Evolutionary conservation across 139 green algal species (phyloP), one percentile per base, ranked within the genome.

Genomic region (Yamagishiella unicocca): DNA sequence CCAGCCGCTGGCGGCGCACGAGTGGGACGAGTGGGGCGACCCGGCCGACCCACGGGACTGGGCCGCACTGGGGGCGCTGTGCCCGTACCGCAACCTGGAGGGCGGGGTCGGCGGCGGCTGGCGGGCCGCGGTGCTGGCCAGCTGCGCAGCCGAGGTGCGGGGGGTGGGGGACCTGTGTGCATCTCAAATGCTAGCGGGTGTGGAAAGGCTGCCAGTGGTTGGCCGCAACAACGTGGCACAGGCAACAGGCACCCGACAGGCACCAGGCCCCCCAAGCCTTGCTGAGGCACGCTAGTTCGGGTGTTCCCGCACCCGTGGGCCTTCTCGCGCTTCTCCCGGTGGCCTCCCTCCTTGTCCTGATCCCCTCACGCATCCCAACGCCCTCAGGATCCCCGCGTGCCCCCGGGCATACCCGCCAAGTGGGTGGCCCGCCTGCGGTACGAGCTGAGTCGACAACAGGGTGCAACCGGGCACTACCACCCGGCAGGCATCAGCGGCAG

Each of bases 11-110:
- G 76, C 91, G n/a, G 86, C 84, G 50, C 93, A 95, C 78, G 94
- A 96, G 87, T 89, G 84, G 31, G 93, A 93, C 29, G 94, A 96
- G 79, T 96, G 94, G 94, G 93, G 94, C 2, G 55, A 95, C 54
- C 86, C 90, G 4, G 66, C 10, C 4, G 82, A 89, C n/a, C n/a
- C 40, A 75, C 68, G 4, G 40, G 70, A 64, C 85, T 86, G 17
- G 74, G 81, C 86, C 31, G 68, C 90, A 27, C n/a, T 93, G 24
- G 0, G 8, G 19, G 22, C 24, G n/a, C n/a, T 93, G 45, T 96
- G 92, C 67, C 89, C 89, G 17, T 94, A 96, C 81, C 54, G 22
- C 35, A 33, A 61, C 25, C 73, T 84, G 46, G 67, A 55, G 22
- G 45, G 22, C 27, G 21, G 27, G 53, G 38, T n/a, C 0, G 73